phyloP scores from a whole-genome alignment of 345 rosid species.

The Eucalyptus regnans region DNA sequence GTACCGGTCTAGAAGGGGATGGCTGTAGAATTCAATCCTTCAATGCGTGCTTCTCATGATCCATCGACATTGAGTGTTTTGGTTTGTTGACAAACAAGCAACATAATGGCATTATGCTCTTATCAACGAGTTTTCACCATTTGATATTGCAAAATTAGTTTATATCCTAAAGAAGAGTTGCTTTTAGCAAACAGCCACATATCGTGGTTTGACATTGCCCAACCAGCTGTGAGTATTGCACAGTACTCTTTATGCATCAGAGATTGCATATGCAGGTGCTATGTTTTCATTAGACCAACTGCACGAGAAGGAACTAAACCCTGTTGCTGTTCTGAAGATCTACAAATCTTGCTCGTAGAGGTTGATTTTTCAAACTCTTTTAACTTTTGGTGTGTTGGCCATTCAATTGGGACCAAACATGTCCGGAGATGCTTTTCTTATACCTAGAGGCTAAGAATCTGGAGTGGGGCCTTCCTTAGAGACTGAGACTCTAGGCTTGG shows the following conservation, averaged over 20 bases:
- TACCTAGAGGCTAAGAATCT: neutral
- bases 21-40: neutral
- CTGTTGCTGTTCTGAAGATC: slow-evolving; percentile 9
- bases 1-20: neutral
- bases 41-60: neutral
- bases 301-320: slow-evolving; percentile 10
- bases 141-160: neutral
- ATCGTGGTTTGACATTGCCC: neutral
- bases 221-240: neutral
- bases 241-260: slow-evolving; percentile 7
- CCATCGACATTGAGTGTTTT: neutral
- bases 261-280: slow-evolving; percentile 12
- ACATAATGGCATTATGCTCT: neutral
- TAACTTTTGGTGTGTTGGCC: slow-evolving; percentile 5
- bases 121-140: neutral
- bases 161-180: neutral
- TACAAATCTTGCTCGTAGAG: slow-evolving; percentile 11
- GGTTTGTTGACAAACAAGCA: neutral
- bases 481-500: neutral
- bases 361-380: slow-evolving; percentile 7
- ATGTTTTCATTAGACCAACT: slow-evolving; percentile 1
- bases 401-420: neutral
- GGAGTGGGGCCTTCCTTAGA: neutral
- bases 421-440: neutral
- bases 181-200: neutral